These are phyloP conservation scores for Aspergillus chevalieri DNA, from an alignment of 2,329 filamentous ascomycete genomes.

Conservation along the genomic window DNA sequence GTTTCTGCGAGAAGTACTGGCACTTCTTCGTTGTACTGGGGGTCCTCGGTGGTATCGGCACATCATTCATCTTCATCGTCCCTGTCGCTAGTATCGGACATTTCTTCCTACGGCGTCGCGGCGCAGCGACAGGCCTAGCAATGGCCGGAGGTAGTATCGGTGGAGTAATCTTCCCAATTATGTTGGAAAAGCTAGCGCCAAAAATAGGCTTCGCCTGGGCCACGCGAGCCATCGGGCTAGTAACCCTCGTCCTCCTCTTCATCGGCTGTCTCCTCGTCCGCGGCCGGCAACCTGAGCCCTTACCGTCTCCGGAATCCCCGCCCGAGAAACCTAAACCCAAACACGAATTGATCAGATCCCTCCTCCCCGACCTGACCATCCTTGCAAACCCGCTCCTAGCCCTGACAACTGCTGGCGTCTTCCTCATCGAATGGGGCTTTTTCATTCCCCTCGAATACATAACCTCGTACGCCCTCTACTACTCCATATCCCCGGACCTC, in stretches of 20 bases:
- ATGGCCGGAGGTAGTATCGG: slow-evolving; percentile 27
- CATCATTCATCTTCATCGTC: slow-evolving; percentile 34
- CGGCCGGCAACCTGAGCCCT: neutral
- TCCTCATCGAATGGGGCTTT: slow-evolving; percentile 18
- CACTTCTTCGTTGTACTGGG: slow-evolving; percentile 39
- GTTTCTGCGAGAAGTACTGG: slow-evolving; percentile 29
- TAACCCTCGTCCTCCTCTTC: slow-evolving; percentile 24
- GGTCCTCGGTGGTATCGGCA: slow-evolving; percentile 33
- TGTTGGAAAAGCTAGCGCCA: slow-evolving; percentile 21
- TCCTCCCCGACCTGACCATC: slow-evolving; percentile 16
- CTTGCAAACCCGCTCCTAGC: slow-evolving; percentile 10
- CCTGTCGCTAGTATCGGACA: slow-evolving; percentile 18
- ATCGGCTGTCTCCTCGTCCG: slow-evolving; percentile 11
- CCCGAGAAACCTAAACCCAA: slow-evolving; percentile 2
- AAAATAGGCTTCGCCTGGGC: slow-evolving; percentile 29
- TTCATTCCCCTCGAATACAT: slow-evolving; percentile 22
- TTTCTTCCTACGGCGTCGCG: slow-evolving; percentile 28
- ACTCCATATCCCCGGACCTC: slow-evolving; percentile 9
- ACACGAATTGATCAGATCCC: neutral
- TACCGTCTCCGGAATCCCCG: neutral
- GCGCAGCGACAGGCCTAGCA: slow-evolving; percentile 28
- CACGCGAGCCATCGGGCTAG: slow-evolving; percentile 33
- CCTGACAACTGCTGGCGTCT: slow-evolving; percentile 13
- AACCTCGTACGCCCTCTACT: slow-evolving; percentile 14
- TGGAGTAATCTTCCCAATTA: slow-evolving; percentile 27